Evolutionary conservation across 768 basidiomycete genomes (phyloP), one percentile per base, ranked within the genome.

Genomic region (Rhodotorula sphaerocarpa): DNA sequence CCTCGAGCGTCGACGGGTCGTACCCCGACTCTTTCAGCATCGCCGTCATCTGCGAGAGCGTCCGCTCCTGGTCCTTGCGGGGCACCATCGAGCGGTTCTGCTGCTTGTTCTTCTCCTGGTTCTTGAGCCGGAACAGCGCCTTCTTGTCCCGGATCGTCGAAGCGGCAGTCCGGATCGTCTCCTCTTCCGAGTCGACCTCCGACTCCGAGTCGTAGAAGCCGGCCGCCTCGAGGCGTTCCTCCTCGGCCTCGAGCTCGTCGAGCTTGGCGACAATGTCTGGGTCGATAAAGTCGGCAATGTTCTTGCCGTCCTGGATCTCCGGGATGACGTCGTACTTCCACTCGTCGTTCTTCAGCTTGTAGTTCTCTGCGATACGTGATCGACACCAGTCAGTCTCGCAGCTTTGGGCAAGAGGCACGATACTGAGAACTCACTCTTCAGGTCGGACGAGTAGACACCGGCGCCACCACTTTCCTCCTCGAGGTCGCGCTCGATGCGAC

Each of bases 221-320:
- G 75, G 96, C 90, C 1, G 84, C 86, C 74, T 90, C 80, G n/a
- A 99, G 82, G 70, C 82, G 83, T 76, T 93, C 93, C 76, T 99
- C 95, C 74, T 97, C 95, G 23, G 88, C 83, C 76, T 99, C 93
- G 60, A 99, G 83, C 18, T 90, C 93, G 73, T 96, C 93, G 50
- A 99, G 84, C 77, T 91, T 93, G 76, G 92, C 92, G 25, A 84
- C 85, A 64, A 99, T 97, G 73, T 99, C 95, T 27, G 90, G 87
- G 76, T 97, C 93, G 75, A 97, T 88, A 66, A 99, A 99, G 79
- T 99, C 95, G 28, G 92, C 93, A 55, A 97, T 78, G 78, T 99
- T 99, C 82, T 96, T 96, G 78, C 95, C 95, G 70, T 96, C 84
- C 85, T 90, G 84, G 73, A 99, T 88, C 75, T 99, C 95, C n/a